phyloP scores from a whole-genome alignment of 768 basidiomycete genomes.

The Boletus edulis region DNA sequence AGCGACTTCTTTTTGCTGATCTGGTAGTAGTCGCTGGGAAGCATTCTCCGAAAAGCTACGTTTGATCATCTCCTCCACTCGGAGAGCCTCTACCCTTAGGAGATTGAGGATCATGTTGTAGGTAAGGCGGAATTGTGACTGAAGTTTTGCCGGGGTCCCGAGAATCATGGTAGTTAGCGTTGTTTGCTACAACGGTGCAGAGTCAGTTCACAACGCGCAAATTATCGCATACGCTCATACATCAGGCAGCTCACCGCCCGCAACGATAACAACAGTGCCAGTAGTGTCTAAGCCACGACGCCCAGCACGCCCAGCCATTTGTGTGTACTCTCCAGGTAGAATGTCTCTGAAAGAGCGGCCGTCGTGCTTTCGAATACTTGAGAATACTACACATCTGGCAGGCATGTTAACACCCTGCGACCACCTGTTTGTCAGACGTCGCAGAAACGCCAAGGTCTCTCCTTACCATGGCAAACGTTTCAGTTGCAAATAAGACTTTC shows the following conservation, averaged over 20 bases:
- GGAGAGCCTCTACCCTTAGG: conserved; percentile 90
- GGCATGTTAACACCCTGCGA: conserved; percentile 98
- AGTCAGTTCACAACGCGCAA: not conserved
- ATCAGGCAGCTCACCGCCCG: conserved; percentile 82
- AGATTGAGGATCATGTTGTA: conserved; percentile 99
- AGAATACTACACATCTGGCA: conserved; percentile 95
- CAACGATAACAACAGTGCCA: conserved; percentile 91
- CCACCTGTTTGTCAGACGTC: conserved; percentile 9
- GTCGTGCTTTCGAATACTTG: conserved; percentile 92
- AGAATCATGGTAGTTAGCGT: conserved; percentile 87
- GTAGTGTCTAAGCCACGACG: conserved; percentile 93
- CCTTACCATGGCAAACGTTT: conserved; percentile 96
- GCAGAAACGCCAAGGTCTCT: not conserved
- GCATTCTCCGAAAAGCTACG: conserved; percentile 98
- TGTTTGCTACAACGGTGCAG: conserved; percentile 49
- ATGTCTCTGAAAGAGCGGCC: conserved; percentile 90
- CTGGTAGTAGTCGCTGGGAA: conserved; percentile 87
- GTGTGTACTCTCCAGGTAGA: conserved; percentile 91
- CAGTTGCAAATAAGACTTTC: conserved; percentile 96
- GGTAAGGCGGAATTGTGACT: conserved; percentile 95
- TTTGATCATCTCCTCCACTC: conserved; percentile 99
- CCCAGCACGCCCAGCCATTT: conserved; percentile 98
- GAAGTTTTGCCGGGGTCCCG: conserved; percentile 87
- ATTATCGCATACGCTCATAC: conserved; percentile 40
- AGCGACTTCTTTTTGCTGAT: conserved; percentile 84